Base-by-base conservation (phyloP, 176 grass and related monocot genomes). In the Ensete ventricosum region DNA sequence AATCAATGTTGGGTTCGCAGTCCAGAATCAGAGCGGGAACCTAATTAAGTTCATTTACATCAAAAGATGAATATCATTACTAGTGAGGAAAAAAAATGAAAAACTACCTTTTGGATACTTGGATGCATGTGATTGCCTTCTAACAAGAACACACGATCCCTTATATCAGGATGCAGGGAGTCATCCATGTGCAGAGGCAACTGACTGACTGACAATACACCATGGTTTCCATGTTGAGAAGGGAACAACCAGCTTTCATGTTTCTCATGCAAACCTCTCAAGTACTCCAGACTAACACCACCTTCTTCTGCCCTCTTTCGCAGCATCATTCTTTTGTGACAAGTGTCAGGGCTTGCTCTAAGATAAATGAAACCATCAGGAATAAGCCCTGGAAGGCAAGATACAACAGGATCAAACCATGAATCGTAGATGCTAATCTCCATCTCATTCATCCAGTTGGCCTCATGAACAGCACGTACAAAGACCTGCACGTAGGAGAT, bases 381-480 rank as follows among this genome's bases (percentile, higher is more conserved):
- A 64, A 99, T 84, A 51, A 99, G 96, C 55, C 88, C 96, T 63
- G 96, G 96, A 60, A 99, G 82, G 1, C 83, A 89, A 64, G 96
- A 89, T 1, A 99, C 96, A 78, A 99, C 91, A 0, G 91, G 91
- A 85, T 99, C 96, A 68, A 99, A 99, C 96, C 96, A 99, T 11
- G 96, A 91, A 62, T 99, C 96, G 4, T 99, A 99, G 43, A 99
- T 99, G 82, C 86, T 91, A 67, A 99, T 99, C 74, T 99, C 96
- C 96, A 95, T 95, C 77, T 91, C 90, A 87, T 89, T 94, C 96
- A 99, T 99, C 96, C 96, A 99, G 17, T 99, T 99, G 59, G 96
- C 96, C 81, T 99, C 90, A 5, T 99, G 84, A 64, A 99, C 96
- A 63, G 96, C 96, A 63, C 96, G 88, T 8, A 99, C 96, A 79